Percentiles rank a stretch among this genome's conserved stretches.
Conservation (phyloP, 2,329 filamentous ascomycete genomes). For the Cladosporium oxysporum region DNA sequence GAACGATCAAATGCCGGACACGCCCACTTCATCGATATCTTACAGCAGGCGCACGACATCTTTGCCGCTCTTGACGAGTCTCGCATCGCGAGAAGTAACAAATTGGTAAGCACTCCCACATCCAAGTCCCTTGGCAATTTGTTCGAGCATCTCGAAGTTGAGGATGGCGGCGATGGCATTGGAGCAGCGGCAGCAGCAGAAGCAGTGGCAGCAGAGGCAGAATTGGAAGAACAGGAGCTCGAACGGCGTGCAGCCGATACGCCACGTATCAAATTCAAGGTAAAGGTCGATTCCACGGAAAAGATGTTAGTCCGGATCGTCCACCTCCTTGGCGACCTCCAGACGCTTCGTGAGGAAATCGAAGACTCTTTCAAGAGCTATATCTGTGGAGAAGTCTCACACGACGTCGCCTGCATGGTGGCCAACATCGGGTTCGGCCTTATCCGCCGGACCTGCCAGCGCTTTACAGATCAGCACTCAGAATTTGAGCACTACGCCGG, state of each 20-base stretch:
- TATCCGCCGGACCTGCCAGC: neutral
- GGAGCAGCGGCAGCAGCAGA: neutral
- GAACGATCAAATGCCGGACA: neutral
- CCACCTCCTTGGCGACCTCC: neutral
- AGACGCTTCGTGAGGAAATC: neutral
- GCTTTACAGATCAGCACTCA: neutral
- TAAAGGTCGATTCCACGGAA: neutral
- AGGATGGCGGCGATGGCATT: neutral
- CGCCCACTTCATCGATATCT: neutral
- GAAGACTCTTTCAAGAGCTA: neutral
- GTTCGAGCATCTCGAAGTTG: neutral
- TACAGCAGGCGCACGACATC: neutral
- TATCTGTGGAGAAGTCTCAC: neutral
- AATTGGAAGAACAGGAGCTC: neutral
- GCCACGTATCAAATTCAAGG: neutral
- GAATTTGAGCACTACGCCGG: neutral
- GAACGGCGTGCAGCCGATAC: neutral
- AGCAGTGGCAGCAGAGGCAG: neutral
- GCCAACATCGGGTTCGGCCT: neutral
- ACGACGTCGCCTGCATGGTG: neutral
- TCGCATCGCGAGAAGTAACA: neutral
- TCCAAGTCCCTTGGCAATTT: neutral
- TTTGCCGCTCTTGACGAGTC: neutral
- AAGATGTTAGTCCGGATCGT: neutral
- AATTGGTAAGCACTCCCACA: neutral